phyloP scores from a whole-genome alignment of 129 eudicot species.

The Arctium minus region DNA sequence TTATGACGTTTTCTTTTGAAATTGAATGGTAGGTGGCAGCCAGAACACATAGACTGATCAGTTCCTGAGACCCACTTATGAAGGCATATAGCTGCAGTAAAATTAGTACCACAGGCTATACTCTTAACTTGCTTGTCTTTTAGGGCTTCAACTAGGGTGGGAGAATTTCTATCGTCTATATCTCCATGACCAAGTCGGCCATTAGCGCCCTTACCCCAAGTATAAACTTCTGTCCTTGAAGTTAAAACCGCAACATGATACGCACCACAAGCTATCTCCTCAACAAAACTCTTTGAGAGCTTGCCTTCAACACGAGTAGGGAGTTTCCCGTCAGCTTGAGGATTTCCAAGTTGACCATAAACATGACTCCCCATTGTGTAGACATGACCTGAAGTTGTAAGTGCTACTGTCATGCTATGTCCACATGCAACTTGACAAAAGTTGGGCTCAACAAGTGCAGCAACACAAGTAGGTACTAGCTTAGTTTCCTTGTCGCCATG shows the following conservation, averaged over 20 bases:
- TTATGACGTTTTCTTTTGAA: conserved; percentile 97
- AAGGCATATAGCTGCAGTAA: conserved; percentile 93
- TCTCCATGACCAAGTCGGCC: conserved; percentile 98
- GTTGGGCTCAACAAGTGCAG: conserved; percentile 92
- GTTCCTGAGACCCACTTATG: conserved; percentile 98
- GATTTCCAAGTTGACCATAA: conserved; percentile 92
- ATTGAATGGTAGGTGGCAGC: conserved; percentile 87
- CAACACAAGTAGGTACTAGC: conserved; percentile 98
- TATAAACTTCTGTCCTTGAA: conserved; percentile 93
- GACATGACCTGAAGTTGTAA: conserved; percentile 90
- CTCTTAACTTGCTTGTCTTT: conserved; percentile 94
- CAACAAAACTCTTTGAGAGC: conserved; percentile 71
- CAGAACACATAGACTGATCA: conserved; percentile 97
- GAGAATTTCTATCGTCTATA: conserved; percentile 64
- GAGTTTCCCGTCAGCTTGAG: conserved; percentile 81
- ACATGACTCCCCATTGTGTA: conserved; percentile 97
- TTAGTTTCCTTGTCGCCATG: conserved; percentile 91
- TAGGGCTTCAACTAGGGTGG: conserved; percentile 78
- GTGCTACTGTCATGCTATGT: conserved; percentile 90
- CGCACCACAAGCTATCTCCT: conserved; percentile 98
- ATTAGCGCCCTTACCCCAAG: conserved; percentile 97
- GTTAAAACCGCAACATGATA: conserved; percentile 92
- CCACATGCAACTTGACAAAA: conserved; percentile 97
- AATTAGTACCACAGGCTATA: conserved; percentile 92
- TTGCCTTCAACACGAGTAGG: conserved; percentile 87